A percentile compares a stretch with the other conserved stretches of the same genome.
Evolutionary conservation across 2,329 filamentous ascomycete species (phyloP).

Genomic region (Paraphaeosphaeria sporulosa): DNA sequence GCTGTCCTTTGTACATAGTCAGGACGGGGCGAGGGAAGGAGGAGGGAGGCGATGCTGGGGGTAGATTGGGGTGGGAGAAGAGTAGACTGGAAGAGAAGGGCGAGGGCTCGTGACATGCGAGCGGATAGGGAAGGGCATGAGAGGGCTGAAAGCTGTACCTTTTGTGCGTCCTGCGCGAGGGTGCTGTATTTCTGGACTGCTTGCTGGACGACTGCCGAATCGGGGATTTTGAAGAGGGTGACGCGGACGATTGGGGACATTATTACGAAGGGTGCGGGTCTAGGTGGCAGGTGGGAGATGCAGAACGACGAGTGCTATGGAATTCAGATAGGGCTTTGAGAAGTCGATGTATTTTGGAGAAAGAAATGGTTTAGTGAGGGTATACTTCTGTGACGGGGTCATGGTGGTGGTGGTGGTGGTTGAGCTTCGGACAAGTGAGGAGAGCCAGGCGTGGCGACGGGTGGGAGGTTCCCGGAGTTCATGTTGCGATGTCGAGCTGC

Average conservation of each 20-base stretch:
- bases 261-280: background rate
- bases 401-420: background rate
- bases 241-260: slow-evolving; percentile 47
- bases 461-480: background rate
- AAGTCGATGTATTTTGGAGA: too few species aligned
- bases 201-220: slow-evolving; percentile 36
- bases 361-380: too few species aligned
- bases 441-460: slow-evolving; percentile 28
- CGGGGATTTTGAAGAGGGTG: slow-evolving; percentile 48
- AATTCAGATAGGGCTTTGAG: background rate
- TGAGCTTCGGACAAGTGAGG: slow-evolving; percentile 27
- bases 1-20: slow-evolving; percentile 70
- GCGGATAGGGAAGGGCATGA: too few species aligned
- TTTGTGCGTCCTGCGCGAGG: slow-evolving; percentile 41
- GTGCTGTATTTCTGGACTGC: slow-evolving; percentile 44
- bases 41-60: too few species aligned
- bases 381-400: background rate
- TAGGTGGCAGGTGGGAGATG: background rate
- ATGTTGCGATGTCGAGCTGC: too few species aligned
- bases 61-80: background rate
- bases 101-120: too few species aligned
- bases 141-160: slow-evolving; percentile 35
- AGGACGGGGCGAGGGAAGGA: too few species aligned
- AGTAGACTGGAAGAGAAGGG: slow-evolving; percentile 13
- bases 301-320: background rate